Conservation (phyloP, 352 stramenopile species). For the Phytophthora pini region DNA sequence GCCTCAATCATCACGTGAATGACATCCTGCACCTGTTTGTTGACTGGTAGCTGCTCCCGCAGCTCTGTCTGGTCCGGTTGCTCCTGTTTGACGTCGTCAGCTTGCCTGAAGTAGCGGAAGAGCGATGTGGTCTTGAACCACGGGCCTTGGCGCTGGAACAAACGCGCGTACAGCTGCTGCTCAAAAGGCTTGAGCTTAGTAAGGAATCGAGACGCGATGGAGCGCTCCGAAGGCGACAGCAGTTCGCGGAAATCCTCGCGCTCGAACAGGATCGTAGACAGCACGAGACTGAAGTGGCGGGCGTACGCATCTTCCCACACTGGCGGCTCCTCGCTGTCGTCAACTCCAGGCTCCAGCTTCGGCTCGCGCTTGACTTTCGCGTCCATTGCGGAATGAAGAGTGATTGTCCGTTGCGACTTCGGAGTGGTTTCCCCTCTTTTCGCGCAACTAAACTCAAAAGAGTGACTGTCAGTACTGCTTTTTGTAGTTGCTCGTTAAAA, state of each 20-base stretch:
- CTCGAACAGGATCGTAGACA: conserved; percentile 50
- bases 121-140: conserved; percentile 80
- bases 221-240: conserved; percentile 52
- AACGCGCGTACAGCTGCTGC: conserved; percentile 76
- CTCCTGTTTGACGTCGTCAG: not conserved
- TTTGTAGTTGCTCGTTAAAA: not conserved
- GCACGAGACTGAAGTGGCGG: conserved; percentile 65
- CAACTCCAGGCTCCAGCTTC: conserved; percentile 2
- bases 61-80: conserved; percentile 3
- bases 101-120: conserved; percentile 57
- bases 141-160: conserved; percentile 78
- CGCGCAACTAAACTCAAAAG: not conserved
- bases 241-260: conserved; percentile 57
- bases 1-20: conserved; percentile 48
- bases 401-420: not conserved
- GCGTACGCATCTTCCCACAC: conserved; percentile 66
- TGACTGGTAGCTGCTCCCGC: conserved; percentile 24
- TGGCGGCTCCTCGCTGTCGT: not conserved
- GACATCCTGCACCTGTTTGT: conserved; percentile 48
- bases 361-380: not conserved
- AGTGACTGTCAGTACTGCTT: too few species aligned
- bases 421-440: not conserved
- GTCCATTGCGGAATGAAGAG: not conserved
- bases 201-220: conserved; percentile 55
- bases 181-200: conserved; percentile 48